Evolutionary conservation across 805 yeast species (phyloP).

Genomic region (Pichia cabralensis): DNA sequence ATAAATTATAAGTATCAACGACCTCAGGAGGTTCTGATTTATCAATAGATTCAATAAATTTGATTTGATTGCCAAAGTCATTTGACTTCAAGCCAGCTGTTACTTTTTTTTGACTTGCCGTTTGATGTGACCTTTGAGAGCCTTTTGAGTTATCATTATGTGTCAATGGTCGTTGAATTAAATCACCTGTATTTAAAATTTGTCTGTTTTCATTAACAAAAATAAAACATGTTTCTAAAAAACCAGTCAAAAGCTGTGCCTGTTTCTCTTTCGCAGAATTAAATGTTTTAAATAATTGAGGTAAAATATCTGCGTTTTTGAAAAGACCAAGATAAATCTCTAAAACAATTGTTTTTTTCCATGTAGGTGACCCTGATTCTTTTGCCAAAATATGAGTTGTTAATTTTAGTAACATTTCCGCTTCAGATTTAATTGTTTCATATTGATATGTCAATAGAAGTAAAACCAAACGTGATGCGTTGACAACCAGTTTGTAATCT

Average conservation of each 20-base stretch:
- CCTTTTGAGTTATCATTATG: too few relatives aligned
- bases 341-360: slow-evolving; percentile 68
- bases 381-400: slow-evolving; percentile 61
- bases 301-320: slow-evolving; percentile 42
- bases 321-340: slow-evolving; percentile 62
- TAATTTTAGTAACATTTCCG: slow-evolving; percentile 70
- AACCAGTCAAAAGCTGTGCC: too few relatives aligned
- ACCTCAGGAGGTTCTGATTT: slow-evolving; percentile 65
- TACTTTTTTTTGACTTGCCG: slow-evolving; percentile 8
- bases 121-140: too few relatives aligned
- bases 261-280: slow-evolving; percentile 41
- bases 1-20: slow-evolving; percentile 53
- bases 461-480: slow-evolving; percentile 65
- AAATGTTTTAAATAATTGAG: slow-evolving; percentile 47
- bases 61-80: slow-evolving; percentile 19
- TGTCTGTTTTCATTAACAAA: slow-evolving; percentile 26
- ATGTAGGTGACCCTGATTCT: slow-evolving; percentile 43
- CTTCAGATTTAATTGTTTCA: slow-evolving; percentile 55
- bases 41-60: slow-evolving; percentile 69
- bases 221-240: slow-evolving; percentile 34
- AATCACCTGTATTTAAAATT: slow-evolving; percentile 27
- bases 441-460: slow-evolving; percentile 56
- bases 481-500: slow-evolving; percentile 59
- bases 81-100: slow-evolving; percentile 1
- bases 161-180: slow-evolving; percentile 27